phyloP scores from a whole-genome alignment of 495 filamentous ascomycete genomes.

The Xylaria venustula region DNA sequence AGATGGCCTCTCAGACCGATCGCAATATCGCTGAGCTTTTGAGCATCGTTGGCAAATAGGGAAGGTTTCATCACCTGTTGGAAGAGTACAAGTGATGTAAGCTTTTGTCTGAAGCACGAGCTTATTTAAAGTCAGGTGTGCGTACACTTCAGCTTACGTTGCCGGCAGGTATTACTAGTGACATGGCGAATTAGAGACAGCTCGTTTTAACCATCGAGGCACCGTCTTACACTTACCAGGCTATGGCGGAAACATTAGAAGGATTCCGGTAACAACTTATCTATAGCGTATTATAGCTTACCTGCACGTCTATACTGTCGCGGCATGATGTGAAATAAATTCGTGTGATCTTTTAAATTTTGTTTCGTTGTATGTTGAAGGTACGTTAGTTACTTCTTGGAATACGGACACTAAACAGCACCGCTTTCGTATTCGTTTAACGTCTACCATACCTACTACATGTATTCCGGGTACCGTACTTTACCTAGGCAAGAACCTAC shows the following conservation, averaged over 20 bases:
- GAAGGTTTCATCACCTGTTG: slow-evolving; percentile 27
- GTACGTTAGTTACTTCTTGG: too few species aligned
- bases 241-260: too few species aligned
- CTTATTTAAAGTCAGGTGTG: not conserved
- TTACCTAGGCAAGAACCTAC: too few species aligned
- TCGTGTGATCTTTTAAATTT: too few species aligned
- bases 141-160: slow-evolving; percentile 36
- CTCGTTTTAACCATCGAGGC: not conserved
- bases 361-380: too few species aligned
- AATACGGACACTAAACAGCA: too few species aligned
- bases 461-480: too few species aligned
- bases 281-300: not conserved
- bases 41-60: slow-evolving; percentile 29
- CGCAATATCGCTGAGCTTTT: slow-evolving; percentile 21
- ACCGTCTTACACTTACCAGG: not conserved
- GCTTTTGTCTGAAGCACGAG: not conserved
- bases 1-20: slow-evolving; percentile 19
- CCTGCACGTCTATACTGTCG: slow-evolving; percentile 4
- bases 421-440: too few species aligned
- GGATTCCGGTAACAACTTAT: too few species aligned
- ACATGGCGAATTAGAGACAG: not conserved
- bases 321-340: not conserved
- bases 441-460: too few species aligned
- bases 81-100: not conserved
- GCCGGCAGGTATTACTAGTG: slow-evolving; percentile 30